phyloP scores from a whole-genome alignment of 1,139 yeast species.

The Suhomyces kunorum region DNA sequence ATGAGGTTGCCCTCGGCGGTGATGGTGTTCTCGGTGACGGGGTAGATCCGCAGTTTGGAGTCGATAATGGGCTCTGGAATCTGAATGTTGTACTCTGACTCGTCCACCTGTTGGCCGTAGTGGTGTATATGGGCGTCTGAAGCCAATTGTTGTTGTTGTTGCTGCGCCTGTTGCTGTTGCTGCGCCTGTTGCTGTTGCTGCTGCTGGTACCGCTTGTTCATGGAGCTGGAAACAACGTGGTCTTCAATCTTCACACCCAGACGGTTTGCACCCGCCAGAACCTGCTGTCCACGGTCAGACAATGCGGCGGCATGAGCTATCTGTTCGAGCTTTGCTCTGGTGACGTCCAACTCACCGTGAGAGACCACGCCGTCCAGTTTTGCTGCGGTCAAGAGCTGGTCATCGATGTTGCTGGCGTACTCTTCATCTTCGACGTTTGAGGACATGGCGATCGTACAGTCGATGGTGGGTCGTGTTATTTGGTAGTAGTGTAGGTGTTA shows the following conservation, averaged over 20 bases:
- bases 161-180: slow-evolving; percentile 20
- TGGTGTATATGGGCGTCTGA: slow-evolving; percentile 24
- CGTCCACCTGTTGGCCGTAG: slow-evolving; percentile 29
- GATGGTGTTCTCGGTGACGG: slow-evolving; percentile 49
- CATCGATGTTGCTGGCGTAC: slow-evolving; percentile 48
- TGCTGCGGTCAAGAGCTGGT: slow-evolving; percentile 44
- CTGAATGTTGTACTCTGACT: slow-evolving; percentile 49
- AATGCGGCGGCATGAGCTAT: slow-evolving; percentile 32
- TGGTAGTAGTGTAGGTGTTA: slow-evolving; percentile 31
- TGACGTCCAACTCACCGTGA: slow-evolving; percentile 30
- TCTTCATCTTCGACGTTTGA: slow-evolving; percentile 37
- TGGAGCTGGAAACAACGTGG: slow-evolving; percentile 9
- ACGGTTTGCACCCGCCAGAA: slow-evolving; percentile 2
- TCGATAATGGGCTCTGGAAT: slow-evolving; percentile 52
- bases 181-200: slow-evolving; percentile 22
- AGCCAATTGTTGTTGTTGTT: slow-evolving; percentile 21
- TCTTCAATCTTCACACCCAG: slow-evolving; percentile 4
- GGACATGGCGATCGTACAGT: slow-evolving; percentile 21
- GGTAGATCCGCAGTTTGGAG: slow-evolving; percentile 48
- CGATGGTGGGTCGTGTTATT: slow-evolving; percentile 23
- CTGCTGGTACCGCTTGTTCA: slow-evolving; percentile 19
- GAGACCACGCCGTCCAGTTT: slow-evolving; percentile 35
- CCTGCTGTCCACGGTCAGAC: slow-evolving; percentile 12
- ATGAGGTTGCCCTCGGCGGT: slow-evolving; percentile 53
- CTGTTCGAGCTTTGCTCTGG: slow-evolving; percentile 36